Base-by-base conservation (phyloP, 495 filamentous ascomycete species). In the Xylaria intraflava region DNA sequence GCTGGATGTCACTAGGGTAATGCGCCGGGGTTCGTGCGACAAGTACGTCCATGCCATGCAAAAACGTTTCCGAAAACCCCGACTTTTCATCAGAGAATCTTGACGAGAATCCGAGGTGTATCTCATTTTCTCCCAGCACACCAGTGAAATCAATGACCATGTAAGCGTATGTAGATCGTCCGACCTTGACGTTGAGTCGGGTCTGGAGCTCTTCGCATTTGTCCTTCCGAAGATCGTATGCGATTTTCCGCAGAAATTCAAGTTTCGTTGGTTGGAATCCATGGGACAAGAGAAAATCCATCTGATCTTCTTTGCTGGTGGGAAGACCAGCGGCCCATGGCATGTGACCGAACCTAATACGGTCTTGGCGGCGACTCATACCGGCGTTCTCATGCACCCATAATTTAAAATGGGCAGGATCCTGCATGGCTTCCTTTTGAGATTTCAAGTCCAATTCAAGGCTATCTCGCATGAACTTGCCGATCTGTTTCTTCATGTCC, bases 1-100 rank as follows among this genome's bases (percentile, higher is more conserved):
- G 79, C 60, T 96, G 91, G 2, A 98, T 85, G 64, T 98, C 91
- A 12, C 87, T 91, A 0, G 83, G 80, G 17, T 87, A 77, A 59
- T 89, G 81, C 1, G 90, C 87, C 0, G 93, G 91, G 3, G 85
- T 82, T 19, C 93, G 83, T n/a, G 87, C 87, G 8, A 96, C 89
- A 0, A 98, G 77, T 22, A 95, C 76, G 50, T 95, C 84, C n/a
- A 83, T 71, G 17, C 82, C 79, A 54, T 87, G 68, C 1, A 93
- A 66, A 30, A 80, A 66, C 11, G 72, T 80, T 55, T 83, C 85
- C 35, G 77, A 80, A 24, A 79, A 81, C 26, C 72, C 72, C 9
- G 70, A 68, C 12, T 67, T 53, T 8, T 79, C 72, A 23, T 84
- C 81, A 0, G 73, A 64, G 35, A 84, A 83, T 49, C 81, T 83